Evolutionary conservation across 345 rosid genomes (phyloP).

Genomic region (Euphorbia lathyris): DNA sequence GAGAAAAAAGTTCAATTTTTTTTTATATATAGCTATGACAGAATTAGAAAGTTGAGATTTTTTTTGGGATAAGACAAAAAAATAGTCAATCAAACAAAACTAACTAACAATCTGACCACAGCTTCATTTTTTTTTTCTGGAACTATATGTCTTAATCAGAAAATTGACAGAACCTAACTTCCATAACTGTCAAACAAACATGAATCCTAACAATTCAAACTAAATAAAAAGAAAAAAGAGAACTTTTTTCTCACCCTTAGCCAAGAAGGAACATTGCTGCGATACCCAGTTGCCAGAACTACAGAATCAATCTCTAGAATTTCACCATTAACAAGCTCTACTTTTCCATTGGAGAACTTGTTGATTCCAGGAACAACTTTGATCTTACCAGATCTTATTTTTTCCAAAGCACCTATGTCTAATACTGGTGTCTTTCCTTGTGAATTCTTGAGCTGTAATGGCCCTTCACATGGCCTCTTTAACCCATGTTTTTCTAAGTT

Average conservation of each 20-base stretch:
- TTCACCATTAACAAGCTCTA: slow-evolving; percentile 63
- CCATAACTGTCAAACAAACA: slow-evolving; percentile 30
- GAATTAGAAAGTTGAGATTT: no score
- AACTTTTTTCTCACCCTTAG: slow-evolving; percentile 49
- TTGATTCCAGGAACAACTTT: slow-evolving; percentile 70
- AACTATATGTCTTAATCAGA: slow-evolving; percentile 17
- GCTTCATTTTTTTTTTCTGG: slow-evolving; percentile 15
- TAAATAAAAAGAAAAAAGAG: background rate
- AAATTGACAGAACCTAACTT: slow-evolving; percentile 7
- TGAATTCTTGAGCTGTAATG: slow-evolving; percentile 56
- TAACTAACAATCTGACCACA: slow-evolving; percentile 18
- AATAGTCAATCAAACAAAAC: slow-evolving; percentile 12
- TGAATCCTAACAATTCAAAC: slow-evolving; percentile 8
- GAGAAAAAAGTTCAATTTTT: no score
- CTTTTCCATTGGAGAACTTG: slow-evolving; percentile 45
- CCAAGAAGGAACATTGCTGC: slow-evolving; percentile 97
- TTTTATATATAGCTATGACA: background rate
- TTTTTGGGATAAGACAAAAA: slow-evolving; percentile 18
- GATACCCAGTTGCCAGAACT: slow-evolving; percentile 81
- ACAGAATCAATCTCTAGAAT: slow-evolving; percentile 61
- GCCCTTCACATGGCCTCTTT: slow-evolving; percentile 60
- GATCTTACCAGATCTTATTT: slow-evolving; percentile 66
- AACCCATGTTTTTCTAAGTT: slow-evolving; percentile 59
- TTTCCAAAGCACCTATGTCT: slow-evolving; percentile 66
- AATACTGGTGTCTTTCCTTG: slow-evolving; percentile 81